phyloP scores from a whole-genome alignment of 1,284 basidiomycete species.

The Rhizoctonia solani region DNA sequence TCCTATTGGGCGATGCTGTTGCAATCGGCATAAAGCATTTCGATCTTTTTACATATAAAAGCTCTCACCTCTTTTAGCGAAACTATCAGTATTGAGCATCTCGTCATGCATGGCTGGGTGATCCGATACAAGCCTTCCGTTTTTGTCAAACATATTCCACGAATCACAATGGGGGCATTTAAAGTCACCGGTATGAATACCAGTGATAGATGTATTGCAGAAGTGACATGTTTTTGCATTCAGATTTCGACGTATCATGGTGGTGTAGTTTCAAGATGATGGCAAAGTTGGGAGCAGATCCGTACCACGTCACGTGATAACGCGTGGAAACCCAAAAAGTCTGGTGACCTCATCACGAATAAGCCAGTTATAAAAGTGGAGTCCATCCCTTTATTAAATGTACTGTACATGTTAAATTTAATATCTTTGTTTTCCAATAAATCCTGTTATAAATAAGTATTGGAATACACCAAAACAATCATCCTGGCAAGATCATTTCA shows the following conservation, averaged over 20 bases:
- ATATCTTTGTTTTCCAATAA: no score
- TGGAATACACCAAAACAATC: background rate
- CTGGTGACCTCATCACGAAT: no score
- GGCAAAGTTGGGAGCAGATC: background rate
- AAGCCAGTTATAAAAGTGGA: no score
- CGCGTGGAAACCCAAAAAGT: no score
- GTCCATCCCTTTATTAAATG: no score
- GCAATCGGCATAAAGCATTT: background rate
- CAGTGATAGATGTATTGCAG: background rate
- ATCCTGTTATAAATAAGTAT: background rate
- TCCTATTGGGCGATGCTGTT: conserved; percentile 66
- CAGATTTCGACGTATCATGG: conserved; percentile 15
- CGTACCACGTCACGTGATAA: conserved; percentile 4
- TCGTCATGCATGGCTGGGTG: conserved; percentile 88
- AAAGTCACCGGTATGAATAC: conserved; percentile 47
- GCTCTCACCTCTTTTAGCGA: conserved; percentile 70
- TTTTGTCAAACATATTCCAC: conserved; percentile 69
- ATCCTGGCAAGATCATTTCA: no score
- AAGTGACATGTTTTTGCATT: conserved; percentile 5
- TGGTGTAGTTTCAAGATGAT: background rate
- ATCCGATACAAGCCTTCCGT: conserved; percentile 77
- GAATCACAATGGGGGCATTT: conserved; percentile 68
- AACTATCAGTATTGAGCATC: conserved; percentile 67
- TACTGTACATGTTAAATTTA: no score
- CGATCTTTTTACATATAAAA: background rate